Evolutionary conservation across 2,329 filamentous ascomycete species (phyloP), one percentile per base, ranked within the genome.

Genomic region (Trichothecium sympodiale): DNA sequence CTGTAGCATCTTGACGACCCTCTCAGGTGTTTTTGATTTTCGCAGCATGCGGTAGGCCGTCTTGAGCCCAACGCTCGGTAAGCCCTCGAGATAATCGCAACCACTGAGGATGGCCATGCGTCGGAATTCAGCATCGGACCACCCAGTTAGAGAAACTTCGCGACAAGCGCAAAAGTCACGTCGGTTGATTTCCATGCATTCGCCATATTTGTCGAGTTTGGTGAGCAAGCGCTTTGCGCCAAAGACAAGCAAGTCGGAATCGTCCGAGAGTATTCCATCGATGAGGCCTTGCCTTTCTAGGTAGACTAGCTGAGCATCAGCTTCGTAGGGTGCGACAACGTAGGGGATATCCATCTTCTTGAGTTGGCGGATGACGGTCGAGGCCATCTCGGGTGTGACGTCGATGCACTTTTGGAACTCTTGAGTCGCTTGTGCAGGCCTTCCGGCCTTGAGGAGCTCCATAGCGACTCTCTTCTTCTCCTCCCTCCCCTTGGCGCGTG

Each of bases 321-420:
- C 91, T 65, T 98, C 91, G 59, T 95, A 98, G 0, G 91, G 91
- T 1, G 91, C 91, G 14, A 98, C 93, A 37, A 98, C 70, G 53
- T 94, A 96, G 38, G 85, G 74, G 13, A 98, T 71, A 28, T 77
- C 71, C 50, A 80, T 65, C 49, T 76, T 75, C 61, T 93, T 95
- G 49, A 96, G 68, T 55, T 94, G 85, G 46, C 95, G 87, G 39
- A 98, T 98, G 36, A 96, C 63, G 45, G 83, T 72, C 6, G 84
- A 77, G 7, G 91, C 91, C 93, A 98, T 98, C 49, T 91, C 80
- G 3, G 93, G 89, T 2, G 91, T 96, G 27, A 98, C 79, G 56
- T 98, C 91, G 41, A 96, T 82, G 31, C 88, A 83, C 56, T 96
- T 98, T 53, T 96, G 89, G 38, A 96, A 73, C 57, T 96, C 87